Conservation (phyloP, 2,329 filamentous ascomycete genomes). For the Alternaria dauci region DNA sequence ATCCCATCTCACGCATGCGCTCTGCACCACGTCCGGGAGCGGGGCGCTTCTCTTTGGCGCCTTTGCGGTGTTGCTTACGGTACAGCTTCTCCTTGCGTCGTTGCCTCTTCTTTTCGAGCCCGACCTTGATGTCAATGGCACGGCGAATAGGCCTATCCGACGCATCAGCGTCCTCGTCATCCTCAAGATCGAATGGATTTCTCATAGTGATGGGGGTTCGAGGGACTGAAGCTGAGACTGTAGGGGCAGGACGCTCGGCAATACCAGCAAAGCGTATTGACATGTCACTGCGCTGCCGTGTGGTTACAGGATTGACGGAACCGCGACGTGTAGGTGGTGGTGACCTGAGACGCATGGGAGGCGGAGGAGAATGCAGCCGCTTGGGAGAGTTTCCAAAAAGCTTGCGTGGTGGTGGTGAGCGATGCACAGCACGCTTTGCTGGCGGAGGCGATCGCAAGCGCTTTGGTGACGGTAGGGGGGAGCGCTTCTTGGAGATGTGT, state of each 20-base stretch:
- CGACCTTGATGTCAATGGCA: conserved; percentile 93
- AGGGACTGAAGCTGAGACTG: conserved; percentile 86
- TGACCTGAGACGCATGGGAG: conserved; percentile 62
- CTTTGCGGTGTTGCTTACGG: conserved; percentile 87
- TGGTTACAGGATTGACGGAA: conserved; percentile 45
- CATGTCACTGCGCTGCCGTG: conserved; percentile 51
- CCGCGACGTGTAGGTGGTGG: conserved; percentile 69
- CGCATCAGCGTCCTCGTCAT: conserved; percentile 49
- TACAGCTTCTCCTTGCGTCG: conserved; percentile 92
- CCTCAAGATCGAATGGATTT: conserved; percentile 48
- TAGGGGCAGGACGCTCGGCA: conserved; percentile 71
- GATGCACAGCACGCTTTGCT: conserved; percentile 43
- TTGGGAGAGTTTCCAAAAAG: conserved; percentile 76
- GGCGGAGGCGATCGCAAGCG: conserved; percentile 65
- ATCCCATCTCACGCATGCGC: conserved; percentile 89
- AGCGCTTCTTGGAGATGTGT: conserved; percentile 46
- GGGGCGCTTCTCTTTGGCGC: conserved; percentile 74
- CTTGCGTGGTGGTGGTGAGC: conserved; percentile 58
- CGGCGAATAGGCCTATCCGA: conserved; percentile 74
- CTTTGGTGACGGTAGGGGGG: conserved; percentile 67
- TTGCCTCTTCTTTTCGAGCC: conserved; percentile 91
- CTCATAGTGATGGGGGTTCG: conserved; percentile 68
- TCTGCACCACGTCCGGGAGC: conserved; percentile 83
- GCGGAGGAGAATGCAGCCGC: conserved; percentile 59
- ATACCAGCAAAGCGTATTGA: conserved; percentile 60